These are phyloP conservation scores for Beta macrorhiza DNA, from an alignment of 179 eudicot species.

Conservation along the genomic window DNA sequence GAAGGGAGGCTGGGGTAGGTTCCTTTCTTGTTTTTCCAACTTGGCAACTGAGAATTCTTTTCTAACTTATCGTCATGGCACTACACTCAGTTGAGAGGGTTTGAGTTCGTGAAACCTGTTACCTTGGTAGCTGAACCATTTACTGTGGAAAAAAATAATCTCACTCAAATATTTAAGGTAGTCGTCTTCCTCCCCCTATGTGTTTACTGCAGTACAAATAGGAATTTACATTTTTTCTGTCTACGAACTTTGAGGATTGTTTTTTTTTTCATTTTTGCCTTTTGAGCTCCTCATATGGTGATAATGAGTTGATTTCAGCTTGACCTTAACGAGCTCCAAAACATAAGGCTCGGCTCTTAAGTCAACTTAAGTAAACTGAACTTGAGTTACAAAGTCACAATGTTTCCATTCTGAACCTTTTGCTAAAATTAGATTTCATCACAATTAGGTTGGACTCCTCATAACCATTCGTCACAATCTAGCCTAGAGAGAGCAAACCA, in stretches of 20 bases:
- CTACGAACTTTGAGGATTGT: background rate
- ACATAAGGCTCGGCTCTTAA: background rate
- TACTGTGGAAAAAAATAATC: slow-evolving; percentile 77
- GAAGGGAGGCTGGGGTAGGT: slow-evolving; percentile 78
- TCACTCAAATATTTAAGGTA: slow-evolving; percentile 82
- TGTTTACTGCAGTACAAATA: background rate
- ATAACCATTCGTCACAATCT: too few species aligned
- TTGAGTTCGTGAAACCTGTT: slow-evolving; percentile 79
- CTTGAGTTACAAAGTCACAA: background rate
- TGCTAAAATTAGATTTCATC: background rate
- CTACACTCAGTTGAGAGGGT: slow-evolving; percentile 64
- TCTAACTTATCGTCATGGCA: slow-evolving; percentile 28
- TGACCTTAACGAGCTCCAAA: background rate
- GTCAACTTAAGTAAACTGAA: background rate
- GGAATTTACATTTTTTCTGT: background rate
- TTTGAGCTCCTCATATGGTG: background rate
- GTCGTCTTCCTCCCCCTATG: background rate
- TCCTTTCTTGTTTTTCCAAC: background rate
- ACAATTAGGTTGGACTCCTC: too few species aligned
- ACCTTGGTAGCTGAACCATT: slow-evolving; percentile 79
- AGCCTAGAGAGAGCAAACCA: too few species aligned
- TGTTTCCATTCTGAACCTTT: background rate
- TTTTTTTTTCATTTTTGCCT: background rate
- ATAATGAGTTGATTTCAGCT: background rate
- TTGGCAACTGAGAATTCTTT: background rate